Evolutionary conservation across 1,139 yeast genomes (phyloP).

Genomic region (Arxiozyma slooffiae): DNA sequence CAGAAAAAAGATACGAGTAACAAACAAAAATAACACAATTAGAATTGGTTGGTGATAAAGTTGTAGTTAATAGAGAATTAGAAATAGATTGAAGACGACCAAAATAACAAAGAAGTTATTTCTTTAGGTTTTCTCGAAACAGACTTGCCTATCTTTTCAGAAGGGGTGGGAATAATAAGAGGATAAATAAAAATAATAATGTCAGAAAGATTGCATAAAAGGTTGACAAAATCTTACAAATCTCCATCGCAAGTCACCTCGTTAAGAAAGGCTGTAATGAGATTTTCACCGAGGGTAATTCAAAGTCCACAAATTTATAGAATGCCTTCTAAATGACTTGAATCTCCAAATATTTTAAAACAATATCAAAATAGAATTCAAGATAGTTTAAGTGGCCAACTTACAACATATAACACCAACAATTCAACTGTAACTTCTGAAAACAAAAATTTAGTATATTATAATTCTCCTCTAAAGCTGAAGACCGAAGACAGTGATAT

Average conservation of each 20-base stretch:
- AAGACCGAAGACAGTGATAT: not conserved
- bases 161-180: too few species aligned
- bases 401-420: not conserved
- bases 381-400: not conserved
- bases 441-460: not conserved
- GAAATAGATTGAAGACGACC: too few species aligned
- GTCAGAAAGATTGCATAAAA: not conserved
- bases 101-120: too few species aligned
- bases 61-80: too few species aligned
- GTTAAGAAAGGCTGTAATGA: conserved; percentile 19
- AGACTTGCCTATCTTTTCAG: too few species aligned
- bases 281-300: conserved; percentile 13
- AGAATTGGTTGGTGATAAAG: too few species aligned
- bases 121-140: too few species aligned
- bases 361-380: not conserved
- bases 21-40: too few species aligned
- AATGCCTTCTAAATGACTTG: conserved; percentile 10
- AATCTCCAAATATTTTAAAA: conserved; percentile 1
- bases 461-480: conserved; percentile 2
- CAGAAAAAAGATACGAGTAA: too few species aligned
- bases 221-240: not conserved
- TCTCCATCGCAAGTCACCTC: conserved; percentile 19
- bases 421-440: too few species aligned
- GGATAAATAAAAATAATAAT: too few species aligned
- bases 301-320: not conserved